Base-by-base conservation (phyloP, 1,284 basidiomycete genomes). In the Cutaneotrichosporon cutaneum region DNA sequence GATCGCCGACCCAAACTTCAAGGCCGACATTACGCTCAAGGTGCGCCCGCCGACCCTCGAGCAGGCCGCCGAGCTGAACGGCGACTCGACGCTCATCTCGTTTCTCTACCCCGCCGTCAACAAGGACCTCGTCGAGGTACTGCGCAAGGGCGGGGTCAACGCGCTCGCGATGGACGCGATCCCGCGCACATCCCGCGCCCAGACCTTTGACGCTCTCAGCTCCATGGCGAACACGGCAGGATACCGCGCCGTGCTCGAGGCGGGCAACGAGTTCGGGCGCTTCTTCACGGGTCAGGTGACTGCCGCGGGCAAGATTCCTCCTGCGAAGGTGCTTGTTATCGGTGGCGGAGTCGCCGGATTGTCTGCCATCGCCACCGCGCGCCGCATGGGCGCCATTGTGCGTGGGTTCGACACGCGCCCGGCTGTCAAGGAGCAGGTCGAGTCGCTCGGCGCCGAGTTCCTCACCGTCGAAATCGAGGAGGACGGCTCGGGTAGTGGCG, bases 151-250 rank as follows among this genome's bases (percentile, higher is more conserved):
- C 59, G 85, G 85, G 62, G 82, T 87, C 48, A 90, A 86, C 61
- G 85, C 85, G 30, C 89, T 89, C 69, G 85, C 83, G 3, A 92
- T 92, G 90, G 90, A 92, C 75, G 86, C 88, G 84, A 90, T 92
- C 80, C 90, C 90, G 68, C 85, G 90, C 63, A 91, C 92, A 69
- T 91, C 89, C 60, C 85, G 90, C 59, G 90, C 90, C 44, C 90
- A 92, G 75, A 87, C 88, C 26, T 92, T 90, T 68, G 90, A 92
- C 77, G 90, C 88, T 44, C 79, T 92, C 61, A 91, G 89, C 71
- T 91, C 89, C n/a, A 92, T 92, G 90, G 87, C 89, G 16, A 92
- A 92, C 71, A 92, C 91, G 53, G 85, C 89, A 16, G 90, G 90
- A 9, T 92, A 92, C 77, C 90, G 92, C 72, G 90, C 90, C 42